Evolutionary conservation across 805 yeast genomes (phyloP).

Genomic region (Kazachstania bromeliacearum): DNA sequence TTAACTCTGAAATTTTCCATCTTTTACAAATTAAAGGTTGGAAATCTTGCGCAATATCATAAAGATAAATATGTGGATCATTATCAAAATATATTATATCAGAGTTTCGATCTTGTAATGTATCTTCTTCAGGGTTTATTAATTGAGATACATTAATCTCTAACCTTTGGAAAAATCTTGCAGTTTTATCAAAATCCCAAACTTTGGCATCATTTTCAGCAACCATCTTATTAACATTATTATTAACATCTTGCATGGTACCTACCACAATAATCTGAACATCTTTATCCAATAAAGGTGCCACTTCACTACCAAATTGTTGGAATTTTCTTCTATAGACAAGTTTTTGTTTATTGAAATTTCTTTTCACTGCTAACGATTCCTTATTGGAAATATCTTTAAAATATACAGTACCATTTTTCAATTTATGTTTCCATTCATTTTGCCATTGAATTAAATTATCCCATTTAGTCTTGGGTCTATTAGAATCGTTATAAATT

Average conservation of each 20-base stretch:
- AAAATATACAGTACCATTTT: constrained; percentile 44
- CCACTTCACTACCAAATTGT: constrained; percentile 44
- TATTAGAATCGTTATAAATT: constrained; percentile 3
- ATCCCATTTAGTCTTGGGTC: constrained; percentile 8
- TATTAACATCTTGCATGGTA: not conserved
- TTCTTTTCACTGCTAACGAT: constrained; percentile 2
- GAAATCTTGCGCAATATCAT: constrained; percentile 62
- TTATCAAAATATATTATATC: constrained; percentile 5
- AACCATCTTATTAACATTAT: not conserved
- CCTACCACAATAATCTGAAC: constrained; percentile 64
- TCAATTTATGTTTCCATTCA: constrained; percentile 52
- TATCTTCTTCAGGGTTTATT: not conserved
- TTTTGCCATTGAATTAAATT: constrained; percentile 48
- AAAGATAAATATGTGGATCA: constrained; percentile 55
- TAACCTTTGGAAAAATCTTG: constrained; percentile 60
- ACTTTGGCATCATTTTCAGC: constrained; percentile 43
- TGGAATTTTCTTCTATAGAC: constrained; percentile 20
- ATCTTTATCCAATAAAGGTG: constrained; percentile 45
- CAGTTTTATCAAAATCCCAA: constrained; percentile 79
- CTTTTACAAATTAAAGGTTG: constrained; percentile 75
- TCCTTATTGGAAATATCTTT: constrained; percentile 31
- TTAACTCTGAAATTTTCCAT: constrained; percentile 41
- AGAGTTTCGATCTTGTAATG: not conserved
- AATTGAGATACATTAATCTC: constrained; percentile 30
- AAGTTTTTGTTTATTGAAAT: constrained; percentile 1